Evolutionary conservation across 371 early-diverging fungal genomes (phyloP).

Genomic region (Mortierella sp.): DNA sequence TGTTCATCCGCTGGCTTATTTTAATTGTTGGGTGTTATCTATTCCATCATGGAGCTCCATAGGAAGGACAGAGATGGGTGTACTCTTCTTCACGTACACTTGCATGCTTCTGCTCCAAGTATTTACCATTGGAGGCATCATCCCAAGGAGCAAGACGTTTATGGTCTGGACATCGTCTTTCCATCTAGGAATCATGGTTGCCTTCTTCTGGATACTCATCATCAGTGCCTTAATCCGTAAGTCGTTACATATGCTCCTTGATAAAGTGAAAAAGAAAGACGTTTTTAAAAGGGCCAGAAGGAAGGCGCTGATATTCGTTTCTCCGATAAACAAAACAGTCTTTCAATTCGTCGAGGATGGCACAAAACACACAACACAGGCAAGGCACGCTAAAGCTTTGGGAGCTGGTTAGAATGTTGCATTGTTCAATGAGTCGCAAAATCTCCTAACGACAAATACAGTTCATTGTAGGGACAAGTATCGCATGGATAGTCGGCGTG

Average conservation of each 20-base stretch:
- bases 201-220: constrained; percentile 37
- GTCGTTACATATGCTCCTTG: too few relatives aligned
- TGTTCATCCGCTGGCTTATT: too few relatives aligned
- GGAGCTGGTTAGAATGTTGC: too few relatives aligned
- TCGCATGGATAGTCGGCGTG: constrained; percentile 10
- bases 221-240: constrained; percentile 30
- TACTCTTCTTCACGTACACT: constrained; percentile 21
- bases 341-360: constrained; percentile 42
- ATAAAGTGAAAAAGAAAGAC: too few relatives aligned
- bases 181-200: constrained; percentile 19
- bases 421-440: background rate
- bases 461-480: constrained; percentile 23
- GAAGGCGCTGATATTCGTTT: background rate
- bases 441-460: constrained; percentile 1
- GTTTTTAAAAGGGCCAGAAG: too few relatives aligned
- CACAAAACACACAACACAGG: constrained; percentile 17
- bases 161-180: constrained; percentile 32
- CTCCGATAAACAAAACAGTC: constrained; percentile 4
- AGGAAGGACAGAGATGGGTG: constrained; percentile 29
- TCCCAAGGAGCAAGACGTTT: constrained; percentile 7
- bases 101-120: constrained; percentile 18
- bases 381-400: too few relatives aligned
- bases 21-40: background rate
- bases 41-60: background rate
- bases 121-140: constrained; percentile 30